Evolutionary conservation across 345 rosid genomes (phyloP), one percentile per base, ranked within the genome.

Genomic region (Brassica cretica): DNA sequence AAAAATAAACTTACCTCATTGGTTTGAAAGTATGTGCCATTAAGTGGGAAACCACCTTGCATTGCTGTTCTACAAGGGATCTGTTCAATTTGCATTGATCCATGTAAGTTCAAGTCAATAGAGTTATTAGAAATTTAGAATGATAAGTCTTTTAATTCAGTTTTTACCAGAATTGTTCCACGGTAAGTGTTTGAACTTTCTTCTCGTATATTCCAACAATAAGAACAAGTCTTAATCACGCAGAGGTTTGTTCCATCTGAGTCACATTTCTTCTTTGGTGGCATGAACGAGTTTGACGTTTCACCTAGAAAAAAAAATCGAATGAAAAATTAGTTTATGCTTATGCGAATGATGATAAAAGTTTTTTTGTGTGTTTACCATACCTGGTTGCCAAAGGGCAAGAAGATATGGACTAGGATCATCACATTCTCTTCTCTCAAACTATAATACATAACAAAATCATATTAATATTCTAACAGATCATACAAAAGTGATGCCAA

Each of bases 21-120:
- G 3, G 83, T 78, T 76, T 91, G 98, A 68, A 90, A 93, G 27
- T 93, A 93, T 5, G 97, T 91, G 30, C 95, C 97, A 46, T 90
- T 91, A 7, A 93, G 81, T 41, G 97, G 95, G 74, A 93, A 93
- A 24, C 83, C 68, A 2, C 78, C 84, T 65, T 84, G 77, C 76
- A 76, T 78, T 8, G 92, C 91, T 16, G 88, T 87, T 81, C 90
- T 76, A 76, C 85, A 87, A 0, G 97, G 98, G 72, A 93, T 85
- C 91, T 93, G 81, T 39, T 41, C 27, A 55, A 62, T 56, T 44
- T 18, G 5, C 9, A 53, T 1, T 12, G n/a, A 67, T 33, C 8
- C 1, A 37, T 29, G 11, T 79, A 39, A 65, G 37, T 65, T 29
- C 35, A 32, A 4, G 24, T 73, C 18, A 51, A 33, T 15, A 60